These are phyloP conservation scores for Colletotrichum australisinense DNA, from an alignment of 2,329 filamentous ascomycete species.

Conservation along the genomic window DNA sequence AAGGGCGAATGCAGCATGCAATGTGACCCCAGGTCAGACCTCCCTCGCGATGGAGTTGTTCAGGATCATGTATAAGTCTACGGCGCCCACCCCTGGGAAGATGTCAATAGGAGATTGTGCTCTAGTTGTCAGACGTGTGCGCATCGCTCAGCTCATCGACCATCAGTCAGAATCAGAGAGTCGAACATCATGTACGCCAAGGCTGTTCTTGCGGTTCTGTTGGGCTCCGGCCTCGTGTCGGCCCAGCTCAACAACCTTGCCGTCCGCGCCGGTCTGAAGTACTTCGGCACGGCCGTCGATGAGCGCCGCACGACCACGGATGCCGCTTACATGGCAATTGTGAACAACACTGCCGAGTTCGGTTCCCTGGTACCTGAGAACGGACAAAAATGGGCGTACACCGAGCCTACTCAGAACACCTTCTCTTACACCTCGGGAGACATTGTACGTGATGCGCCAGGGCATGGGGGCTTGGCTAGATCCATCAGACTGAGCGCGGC, in stretches of 20 bases:
- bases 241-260: slow-evolving; percentile 60
- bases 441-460: slow-evolving; percentile 16
- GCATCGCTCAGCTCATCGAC: too few species aligned
- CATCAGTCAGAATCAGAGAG: too few species aligned
- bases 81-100: too few species aligned
- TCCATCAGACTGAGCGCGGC: background rate
- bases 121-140: background rate
- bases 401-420: background rate
- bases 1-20: background rate
- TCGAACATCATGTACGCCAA: slow-evolving; percentile 31
- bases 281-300: slow-evolving; percentile 74
- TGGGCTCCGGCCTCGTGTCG: slow-evolving; percentile 34
- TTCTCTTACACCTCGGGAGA: slow-evolving; percentile 31
- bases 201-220: slow-evolving; percentile 21
- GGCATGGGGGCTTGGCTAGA: too few species aligned
- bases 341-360: slow-evolving; percentile 66
- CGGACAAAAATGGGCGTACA: slow-evolving; percentile 51
- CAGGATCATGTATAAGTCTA: slow-evolving; percentile 13
- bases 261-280: slow-evolving; percentile 63
- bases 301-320: slow-evolving; percentile 48
- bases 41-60: background rate
- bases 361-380: slow-evolving; percentile 72
- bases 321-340: slow-evolving; percentile 62
- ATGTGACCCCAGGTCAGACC: background rate
- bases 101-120: background rate